These are phyloP conservation scores for Fraxinus greggii DNA, from an alignment of 305 asterid species.

Conservation along the genomic window DNA sequence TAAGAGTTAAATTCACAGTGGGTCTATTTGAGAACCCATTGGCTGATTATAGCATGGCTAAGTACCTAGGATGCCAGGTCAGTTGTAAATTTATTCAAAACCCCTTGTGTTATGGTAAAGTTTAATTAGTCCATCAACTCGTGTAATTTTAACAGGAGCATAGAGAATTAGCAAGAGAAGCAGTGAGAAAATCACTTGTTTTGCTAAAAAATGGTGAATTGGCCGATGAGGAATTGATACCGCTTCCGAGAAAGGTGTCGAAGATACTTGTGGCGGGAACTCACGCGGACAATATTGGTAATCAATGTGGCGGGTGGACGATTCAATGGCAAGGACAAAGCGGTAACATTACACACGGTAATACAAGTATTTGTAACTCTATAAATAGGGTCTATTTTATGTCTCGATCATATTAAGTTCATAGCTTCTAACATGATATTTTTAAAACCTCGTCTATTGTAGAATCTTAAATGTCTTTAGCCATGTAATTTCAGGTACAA, in stretches of 20 bases:
- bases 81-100: neutral
- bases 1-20: slow-evolving; percentile 30
- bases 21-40: slow-evolving; percentile 37
- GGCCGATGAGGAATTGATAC: slow-evolving; percentile 5
- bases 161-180: slow-evolving; percentile 33
- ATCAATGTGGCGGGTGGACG: slow-evolving; percentile 39
- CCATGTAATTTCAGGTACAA: slow-evolving; percentile 17
- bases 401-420: neutral
- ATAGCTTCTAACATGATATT: neutral
- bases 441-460: neutral
- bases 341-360: slow-evolving; percentile 20
- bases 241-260: slow-evolving; percentile 17
- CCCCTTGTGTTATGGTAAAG: neutral
- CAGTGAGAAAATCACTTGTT: slow-evolving; percentile 34
- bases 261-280: slow-evolving; percentile 29
- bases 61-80: slow-evolving; percentile 21
- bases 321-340: slow-evolving; percentile 29
- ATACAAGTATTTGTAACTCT: neutral
- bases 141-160: slow-evolving; percentile 9
- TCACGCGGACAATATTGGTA: slow-evolving; percentile 34
- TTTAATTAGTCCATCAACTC: neutral
- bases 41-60: slow-evolving; percentile 29
- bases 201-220: slow-evolving; percentile 26
- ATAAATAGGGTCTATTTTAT: neutral
- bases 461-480: neutral